These are phyloP conservation scores for Cubamyces lactineus DNA, from an alignment of 768 basidiomycete genomes.

Conservation along the genomic window DNA sequence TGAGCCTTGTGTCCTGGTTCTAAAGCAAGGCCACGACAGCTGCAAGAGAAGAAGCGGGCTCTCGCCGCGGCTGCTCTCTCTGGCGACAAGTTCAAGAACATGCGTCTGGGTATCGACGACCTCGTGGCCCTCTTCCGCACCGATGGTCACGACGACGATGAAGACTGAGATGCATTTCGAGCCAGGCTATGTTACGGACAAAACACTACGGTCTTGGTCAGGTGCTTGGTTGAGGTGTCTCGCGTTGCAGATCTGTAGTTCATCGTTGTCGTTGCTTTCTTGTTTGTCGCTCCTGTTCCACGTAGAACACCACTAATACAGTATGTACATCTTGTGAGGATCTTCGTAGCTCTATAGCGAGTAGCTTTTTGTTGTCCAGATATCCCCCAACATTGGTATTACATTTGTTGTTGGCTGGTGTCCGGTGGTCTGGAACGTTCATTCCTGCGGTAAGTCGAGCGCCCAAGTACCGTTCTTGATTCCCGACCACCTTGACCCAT, in stretches of 20 bases:
- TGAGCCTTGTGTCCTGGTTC: neutral
- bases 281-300: neutral
- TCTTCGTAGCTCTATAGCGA: too few relatives aligned
- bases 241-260: too few relatives aligned
- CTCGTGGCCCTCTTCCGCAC: conserved; percentile 78
- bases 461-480: neutral
- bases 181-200: too few relatives aligned
- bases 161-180: conserved; percentile 39
- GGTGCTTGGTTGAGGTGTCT: too few relatives aligned
- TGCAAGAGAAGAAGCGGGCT: conserved; percentile 92
- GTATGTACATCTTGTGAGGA: too few relatives aligned
- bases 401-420: neutral
- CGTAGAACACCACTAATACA: too few relatives aligned
- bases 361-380: too few relatives aligned
- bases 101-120: conserved; percentile 84
- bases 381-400: too few relatives aligned
- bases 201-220: neutral
- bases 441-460: neutral
- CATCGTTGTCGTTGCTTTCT: neutral
- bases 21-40: conserved; percentile 38
- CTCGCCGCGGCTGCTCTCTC: conserved; percentile 83
- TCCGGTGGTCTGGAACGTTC: neutral
- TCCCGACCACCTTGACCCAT: conserved; percentile 81
- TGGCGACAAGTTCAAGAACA: conserved; percentile 85
- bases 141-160: conserved; percentile 56